Conservation (phyloP, 2,329 filamentous ascomycete genomes). For the Microdochium bolleyi region DNA sequence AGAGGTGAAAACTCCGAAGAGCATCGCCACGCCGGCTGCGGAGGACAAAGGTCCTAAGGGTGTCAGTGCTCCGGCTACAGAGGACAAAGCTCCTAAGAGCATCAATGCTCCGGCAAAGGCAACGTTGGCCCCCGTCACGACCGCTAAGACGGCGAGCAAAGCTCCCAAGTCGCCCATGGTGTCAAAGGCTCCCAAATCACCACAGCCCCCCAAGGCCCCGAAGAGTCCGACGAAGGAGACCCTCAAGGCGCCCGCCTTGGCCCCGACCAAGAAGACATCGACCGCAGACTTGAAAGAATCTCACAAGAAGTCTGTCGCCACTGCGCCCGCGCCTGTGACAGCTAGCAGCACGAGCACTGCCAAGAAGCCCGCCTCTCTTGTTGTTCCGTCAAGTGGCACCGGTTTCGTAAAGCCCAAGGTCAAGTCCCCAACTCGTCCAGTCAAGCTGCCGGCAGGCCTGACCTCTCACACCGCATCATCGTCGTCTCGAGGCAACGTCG, state of each 20-base stretch:
- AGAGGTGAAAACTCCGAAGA: no score
- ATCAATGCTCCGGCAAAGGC: constrained; percentile 12
- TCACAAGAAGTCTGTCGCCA: constrained; percentile 18
- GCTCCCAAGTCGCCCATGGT: constrained; percentile 16
- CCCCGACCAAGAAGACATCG: constrained; percentile 26
- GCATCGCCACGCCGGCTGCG: no score
- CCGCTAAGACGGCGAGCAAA: constrained; percentile 20
- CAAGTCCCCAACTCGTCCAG: constrained; percentile 62
- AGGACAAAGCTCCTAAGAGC: background rate
- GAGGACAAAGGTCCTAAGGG: no score
- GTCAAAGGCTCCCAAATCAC: constrained; percentile 27
- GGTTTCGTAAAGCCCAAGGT: constrained; percentile 50
- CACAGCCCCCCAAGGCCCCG: constrained; percentile 26
- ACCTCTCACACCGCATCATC: constrained; percentile 65
- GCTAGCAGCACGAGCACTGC: constrained; percentile 1
- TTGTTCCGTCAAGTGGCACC: constrained; percentile 28
- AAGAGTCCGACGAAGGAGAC: constrained; percentile 23
- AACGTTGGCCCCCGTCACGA: constrained; percentile 2
- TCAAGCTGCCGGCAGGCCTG: constrained; percentile 58
- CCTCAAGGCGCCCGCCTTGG: constrained; percentile 18
- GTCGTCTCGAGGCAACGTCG: constrained; percentile 48
- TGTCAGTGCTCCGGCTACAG: no score
- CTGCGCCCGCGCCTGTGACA: constrained; percentile 1
- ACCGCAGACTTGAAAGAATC: constrained; percentile 19
- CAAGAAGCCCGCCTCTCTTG: constrained; percentile 36